Percentiles rank a stretch among this genome's conserved stretches.
Evolutionary conservation across 1,284 basidiomycete species (phyloP).

Genomic region (Irpex sp.): DNA sequence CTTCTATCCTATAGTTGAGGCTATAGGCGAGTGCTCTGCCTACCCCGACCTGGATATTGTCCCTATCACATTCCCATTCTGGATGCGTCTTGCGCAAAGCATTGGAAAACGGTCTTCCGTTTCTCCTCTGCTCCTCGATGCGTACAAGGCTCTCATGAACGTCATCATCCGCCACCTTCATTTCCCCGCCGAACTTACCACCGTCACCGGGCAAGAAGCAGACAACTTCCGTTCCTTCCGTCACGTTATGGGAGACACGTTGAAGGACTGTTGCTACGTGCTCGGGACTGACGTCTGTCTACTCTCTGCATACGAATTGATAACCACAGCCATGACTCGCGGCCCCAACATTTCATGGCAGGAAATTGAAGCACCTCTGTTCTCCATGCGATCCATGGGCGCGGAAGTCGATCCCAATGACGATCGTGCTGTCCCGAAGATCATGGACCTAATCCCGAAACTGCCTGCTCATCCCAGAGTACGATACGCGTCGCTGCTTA

Average conservation of each 20-base stretch:
- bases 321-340: slow-evolving; percentile 68
- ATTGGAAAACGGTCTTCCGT: slow-evolving; percentile 74
- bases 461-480: slow-evolving; percentile 91
- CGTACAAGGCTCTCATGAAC: slow-evolving; percentile 82
- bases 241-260: slow-evolving; percentile 98
- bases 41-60: slow-evolving; percentile 96
- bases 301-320: slow-evolving; percentile 76
- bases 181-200: slow-evolving; percentile 75
- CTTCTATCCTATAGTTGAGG: slow-evolving; percentile 92
- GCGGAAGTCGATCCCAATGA: slow-evolving; percentile 87
- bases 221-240: slow-evolving; percentile 95
- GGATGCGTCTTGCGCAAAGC: slow-evolving; percentile 88
- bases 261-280: slow-evolving; percentile 98
- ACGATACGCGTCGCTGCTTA: slow-evolving; percentile 92
- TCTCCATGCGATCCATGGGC: slow-evolving; percentile 98
- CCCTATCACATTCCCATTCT: slow-evolving; percentile 97
- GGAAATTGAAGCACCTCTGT: slow-evolving; percentile 95
- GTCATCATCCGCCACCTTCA: slow-evolving; percentile 91
- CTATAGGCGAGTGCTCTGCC: slow-evolving; percentile 91
- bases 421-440: slow-evolving; percentile 85
- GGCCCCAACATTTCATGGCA: slow-evolving; percentile 78
- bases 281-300: slow-evolving; percentile 88
- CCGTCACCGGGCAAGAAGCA: slow-evolving; percentile 79
- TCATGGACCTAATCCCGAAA: slow-evolving; percentile 91
- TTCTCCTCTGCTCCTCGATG: slow-evolving; percentile 69